These are phyloP conservation scores for Backusella luteola DNA, from an alignment of 192 early-diverging fungal genomes.

Conservation along the genomic window DNA sequence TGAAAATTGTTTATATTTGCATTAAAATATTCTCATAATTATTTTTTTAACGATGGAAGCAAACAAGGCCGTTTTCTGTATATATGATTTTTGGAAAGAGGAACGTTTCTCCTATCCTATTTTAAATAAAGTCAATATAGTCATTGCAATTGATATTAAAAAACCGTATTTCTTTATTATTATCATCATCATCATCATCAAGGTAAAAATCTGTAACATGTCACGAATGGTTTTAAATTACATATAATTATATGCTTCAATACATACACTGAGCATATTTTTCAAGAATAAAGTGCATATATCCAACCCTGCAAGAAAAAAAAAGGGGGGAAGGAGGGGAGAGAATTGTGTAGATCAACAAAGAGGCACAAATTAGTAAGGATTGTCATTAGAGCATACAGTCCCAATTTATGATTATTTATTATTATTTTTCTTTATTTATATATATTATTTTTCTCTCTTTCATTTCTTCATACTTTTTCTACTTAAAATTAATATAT, in stretches of 20 bases:
- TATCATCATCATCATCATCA: not conserved
- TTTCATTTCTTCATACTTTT: not conserved
- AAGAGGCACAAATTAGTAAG: not conserved
- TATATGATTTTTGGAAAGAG: not conserved
- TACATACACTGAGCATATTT: not conserved
- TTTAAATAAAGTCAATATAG: not conserved
- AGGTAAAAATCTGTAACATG: not conserved
- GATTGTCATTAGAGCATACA: not conserved
- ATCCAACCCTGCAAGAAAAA: not conserved
- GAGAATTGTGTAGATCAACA: not conserved
- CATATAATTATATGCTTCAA: not conserved
- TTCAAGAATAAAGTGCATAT: not conserved
- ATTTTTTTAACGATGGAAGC: not conserved
- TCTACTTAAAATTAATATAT: not conserved
- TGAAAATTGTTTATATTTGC: not conserved
- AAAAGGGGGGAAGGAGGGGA: not conserved
- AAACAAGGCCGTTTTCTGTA: not conserved
- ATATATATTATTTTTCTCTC: not conserved
- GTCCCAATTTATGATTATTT: not conserved
- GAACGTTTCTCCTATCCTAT: not conserved
- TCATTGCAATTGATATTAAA: not conserved
- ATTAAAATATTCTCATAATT: not conserved
- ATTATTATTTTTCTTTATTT: not conserved
- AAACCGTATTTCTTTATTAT: not conserved
- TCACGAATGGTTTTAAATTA: not conserved